Base-by-base conservation (phyloP, 148 eudicot species). In the Rhododendron simsii region DNA sequence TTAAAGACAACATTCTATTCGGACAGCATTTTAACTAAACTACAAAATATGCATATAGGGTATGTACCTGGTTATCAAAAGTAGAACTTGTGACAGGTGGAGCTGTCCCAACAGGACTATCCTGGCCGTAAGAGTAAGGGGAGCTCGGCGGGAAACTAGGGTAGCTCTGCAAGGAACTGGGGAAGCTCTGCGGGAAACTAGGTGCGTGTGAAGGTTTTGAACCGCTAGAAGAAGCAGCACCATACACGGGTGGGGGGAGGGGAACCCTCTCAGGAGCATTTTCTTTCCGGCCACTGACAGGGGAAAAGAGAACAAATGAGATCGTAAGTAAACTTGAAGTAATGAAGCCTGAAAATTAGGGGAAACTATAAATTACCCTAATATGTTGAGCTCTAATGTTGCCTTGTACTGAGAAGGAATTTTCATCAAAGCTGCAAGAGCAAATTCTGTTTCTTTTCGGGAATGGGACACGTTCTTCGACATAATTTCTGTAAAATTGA, bases 391-490 rank as follows among this genome's bases (percentile, higher is more conserved):
- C 91, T 94, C 98, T 73, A 93, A 89, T 2, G 98, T 95, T 82
- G 98, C 98, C 87, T 93, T 94, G 65, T 95, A 97, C 77, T 97
- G 99, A 84, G 95, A 83, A 85, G 99, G 99, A 88, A 97, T 93
- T 88, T 95, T 98, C 99, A 97, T 97, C 83, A 97, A 83, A 48
- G 99, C 98, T 77, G 96, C 76, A 67, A 97, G 92, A 73, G 99
- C 98, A 89, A 95, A 95, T 84, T 95, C 95, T 35, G 98, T 91
- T 93, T 97, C 99, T 74, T 94, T 97, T 59, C 99, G 93, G 69
- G 90, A 78, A 65, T 85, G 93, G 47, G 90, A 91, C 16, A 88
- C 89, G 83, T 89, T 93, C 93, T 95, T 95, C 20, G 94, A 89
- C 98, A 97, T 97, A 14, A 95, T 95, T 81, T 91, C 92, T 55